phyloP scores from a whole-genome alignment of 345 rosid genomes.

The Hibiscus tridactylites region DNA sequence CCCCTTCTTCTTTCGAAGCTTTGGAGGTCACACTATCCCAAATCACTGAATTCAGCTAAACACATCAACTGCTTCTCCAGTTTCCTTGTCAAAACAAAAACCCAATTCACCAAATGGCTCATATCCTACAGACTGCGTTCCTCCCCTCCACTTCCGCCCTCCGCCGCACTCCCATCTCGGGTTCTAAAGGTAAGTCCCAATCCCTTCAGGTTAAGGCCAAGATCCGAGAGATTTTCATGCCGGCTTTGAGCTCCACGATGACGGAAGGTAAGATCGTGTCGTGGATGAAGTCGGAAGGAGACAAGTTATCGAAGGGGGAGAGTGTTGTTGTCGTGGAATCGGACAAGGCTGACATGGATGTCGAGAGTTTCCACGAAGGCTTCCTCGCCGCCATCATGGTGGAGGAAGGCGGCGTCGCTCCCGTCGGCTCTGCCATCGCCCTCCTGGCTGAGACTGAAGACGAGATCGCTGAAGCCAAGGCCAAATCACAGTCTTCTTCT shows the following conservation, averaged over 20 bases:
- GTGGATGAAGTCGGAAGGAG: conserved; percentile 38
- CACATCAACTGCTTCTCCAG: background rate
- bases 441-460: conserved; percentile 66
- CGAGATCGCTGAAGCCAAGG: conserved; percentile 66
- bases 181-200: conserved; percentile 12
- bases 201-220: background rate
- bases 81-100: background rate
- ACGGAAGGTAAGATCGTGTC: conserved; percentile 94
- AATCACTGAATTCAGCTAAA: background rate
- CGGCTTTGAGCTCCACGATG: conserved; percentile 96
- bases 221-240: conserved; percentile 91
- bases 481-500: conserved; percentile 35
- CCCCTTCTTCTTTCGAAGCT: conserved; percentile 39
- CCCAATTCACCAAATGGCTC: conserved; percentile 37
- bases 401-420: conserved; percentile 86
- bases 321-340: conserved; percentile 95
- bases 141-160: conserved; percentile 36
- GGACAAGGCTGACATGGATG: conserved; percentile 98
- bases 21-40: conserved; percentile 26
- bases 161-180: conserved; percentile 12
- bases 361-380: conserved; percentile 95
- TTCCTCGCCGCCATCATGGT: conserved; percentile 87
- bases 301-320: conserved; percentile 68
- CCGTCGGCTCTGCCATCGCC: conserved; percentile 93
- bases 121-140: conserved; percentile 53